phyloP scores from a whole-genome alignment of 2,329 filamentous ascomycete species.

The Colletotrichum endophyticum region DNA sequence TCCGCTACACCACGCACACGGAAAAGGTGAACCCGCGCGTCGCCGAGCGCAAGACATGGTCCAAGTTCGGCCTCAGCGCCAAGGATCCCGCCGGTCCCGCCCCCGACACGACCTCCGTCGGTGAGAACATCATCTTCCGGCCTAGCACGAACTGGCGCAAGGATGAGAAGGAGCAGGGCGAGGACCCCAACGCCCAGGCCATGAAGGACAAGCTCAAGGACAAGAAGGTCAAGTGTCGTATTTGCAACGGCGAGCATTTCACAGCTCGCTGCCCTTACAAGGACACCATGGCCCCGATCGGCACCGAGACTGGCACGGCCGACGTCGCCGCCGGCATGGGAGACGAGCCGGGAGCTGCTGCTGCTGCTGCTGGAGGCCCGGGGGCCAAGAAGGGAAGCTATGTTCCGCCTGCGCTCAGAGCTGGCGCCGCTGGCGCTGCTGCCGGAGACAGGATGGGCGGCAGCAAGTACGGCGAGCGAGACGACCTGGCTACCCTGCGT shows the following conservation, averaged over 20 bases:
- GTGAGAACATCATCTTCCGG: constrained; percentile 98
- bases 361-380: constrained; percentile 64
- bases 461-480: constrained; percentile 84
- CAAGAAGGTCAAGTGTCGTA: constrained; percentile 99
- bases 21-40: constrained; percentile 96
- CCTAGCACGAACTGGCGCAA: constrained; percentile 94
- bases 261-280: constrained; percentile 99
- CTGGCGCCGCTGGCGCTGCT: constrained; percentile 60
- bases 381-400: constrained; percentile 81
- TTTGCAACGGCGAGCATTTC: constrained; percentile 99
- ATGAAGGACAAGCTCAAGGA: constrained; percentile 90
- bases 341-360: constrained; percentile 51
- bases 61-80: constrained; percentile 90
- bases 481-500: constrained; percentile 93
- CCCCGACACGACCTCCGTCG: constrained; percentile 88
- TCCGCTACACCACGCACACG: constrained; percentile 89
- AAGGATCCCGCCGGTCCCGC: constrained; percentile 85
- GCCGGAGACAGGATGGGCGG: constrained; percentile 85
- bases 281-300: constrained; percentile 95
- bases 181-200: constrained; percentile 73
- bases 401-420: constrained; percentile 91
- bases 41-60: constrained; percentile 90
- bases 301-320: constrained; percentile 55
- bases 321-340: constrained; percentile 62
- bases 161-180: constrained; percentile 81